Evolutionary conservation across 139 green algal species (phyloP).

Genomic region (Spirogloea muscicola): DNA sequence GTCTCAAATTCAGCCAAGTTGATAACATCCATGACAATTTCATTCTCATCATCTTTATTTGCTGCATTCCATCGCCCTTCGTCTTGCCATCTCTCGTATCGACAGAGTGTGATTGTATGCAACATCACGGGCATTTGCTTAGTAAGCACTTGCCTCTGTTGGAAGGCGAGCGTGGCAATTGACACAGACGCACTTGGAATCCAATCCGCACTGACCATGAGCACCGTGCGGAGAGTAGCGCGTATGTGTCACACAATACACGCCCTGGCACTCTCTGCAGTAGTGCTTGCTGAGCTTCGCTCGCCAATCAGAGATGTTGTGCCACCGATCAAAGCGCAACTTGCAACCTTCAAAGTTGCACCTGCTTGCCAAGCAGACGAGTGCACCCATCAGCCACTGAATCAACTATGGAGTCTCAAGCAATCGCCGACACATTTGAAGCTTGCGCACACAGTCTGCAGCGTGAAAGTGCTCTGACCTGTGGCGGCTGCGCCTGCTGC

Average conservation of each 20-base stretch:
- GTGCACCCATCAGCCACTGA: not conserved
- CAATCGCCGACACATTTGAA: not conserved
- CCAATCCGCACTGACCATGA: constrained; percentile 55
- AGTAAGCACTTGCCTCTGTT: too few species aligned
- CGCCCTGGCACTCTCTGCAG: constrained; percentile 61
- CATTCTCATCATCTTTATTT: too few species aligned
- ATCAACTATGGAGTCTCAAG: not conserved
- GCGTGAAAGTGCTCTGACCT: not conserved
- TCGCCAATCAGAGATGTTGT: constrained; percentile 33
- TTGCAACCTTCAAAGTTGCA: constrained; percentile 38
- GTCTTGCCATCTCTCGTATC: too few species aligned
- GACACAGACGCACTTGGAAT: constrained; percentile 62
- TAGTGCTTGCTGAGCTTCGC: constrained; percentile 52
- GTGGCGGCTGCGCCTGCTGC: not conserved
- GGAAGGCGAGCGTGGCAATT: constrained; percentile 55
- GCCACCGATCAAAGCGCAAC: constrained; percentile 41
- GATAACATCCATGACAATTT: too few species aligned
- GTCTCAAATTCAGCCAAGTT: too few species aligned
- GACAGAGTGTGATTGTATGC: too few species aligned
- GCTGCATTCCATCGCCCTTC: too few species aligned
- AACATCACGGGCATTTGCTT: too few species aligned
- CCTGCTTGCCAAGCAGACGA: constrained; percentile 5
- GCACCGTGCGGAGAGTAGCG: constrained; percentile 58
- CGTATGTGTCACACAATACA: constrained; percentile 65
- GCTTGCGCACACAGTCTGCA: not conserved